phyloP scores from a whole-genome alignment of 805 yeast species.

The Pichia paraexigua region DNA sequence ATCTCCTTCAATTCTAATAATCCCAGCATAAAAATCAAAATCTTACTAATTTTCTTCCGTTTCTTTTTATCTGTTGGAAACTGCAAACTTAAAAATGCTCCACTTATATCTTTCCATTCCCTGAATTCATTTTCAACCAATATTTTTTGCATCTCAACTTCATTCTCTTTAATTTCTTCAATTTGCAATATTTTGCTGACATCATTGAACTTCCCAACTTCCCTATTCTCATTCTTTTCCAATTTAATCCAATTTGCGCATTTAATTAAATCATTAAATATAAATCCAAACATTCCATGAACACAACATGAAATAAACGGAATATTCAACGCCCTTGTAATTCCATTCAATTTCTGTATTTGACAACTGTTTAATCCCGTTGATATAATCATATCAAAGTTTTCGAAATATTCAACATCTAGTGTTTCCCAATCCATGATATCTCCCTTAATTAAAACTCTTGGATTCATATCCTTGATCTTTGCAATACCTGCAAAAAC shows the following conservation, averaged over 20 bases:
- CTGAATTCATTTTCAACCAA: slow-evolving; percentile 32
- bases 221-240: slow-evolving; percentile 42
- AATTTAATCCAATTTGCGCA: slow-evolving; percentile 51
- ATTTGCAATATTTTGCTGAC: slow-evolving; percentile 38
- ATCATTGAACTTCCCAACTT: slow-evolving; percentile 40
- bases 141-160: slow-evolving; percentile 30
- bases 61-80: slow-evolving; percentile 26
- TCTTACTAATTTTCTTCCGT: slow-evolving; percentile 43
- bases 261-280: slow-evolving; percentile 67
- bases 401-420: slow-evolving; percentile 33
- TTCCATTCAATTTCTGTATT: slow-evolving; percentile 40
- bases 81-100: slow-evolving; percentile 4
- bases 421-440: slow-evolving; percentile 13
- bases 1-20: slow-evolving; percentile 36
- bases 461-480: slow-evolving; percentile 68
- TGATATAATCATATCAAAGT: slow-evolving; percentile 66
- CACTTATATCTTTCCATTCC: slow-evolving; percentile 25
- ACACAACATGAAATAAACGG: slow-evolving; percentile 64
- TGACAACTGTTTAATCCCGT: slow-evolving; percentile 49
- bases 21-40: slow-evolving; percentile 53
- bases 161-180: slow-evolving; percentile 25
- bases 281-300: slow-evolving; percentile 78
- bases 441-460: slow-evolving; percentile 46
- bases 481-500: slow-evolving; percentile 46
- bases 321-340: slow-evolving; percentile 46